Evolutionary conservation across 345 rosid species (phyloP).

Genomic region (Euphorbia lathyris): DNA sequence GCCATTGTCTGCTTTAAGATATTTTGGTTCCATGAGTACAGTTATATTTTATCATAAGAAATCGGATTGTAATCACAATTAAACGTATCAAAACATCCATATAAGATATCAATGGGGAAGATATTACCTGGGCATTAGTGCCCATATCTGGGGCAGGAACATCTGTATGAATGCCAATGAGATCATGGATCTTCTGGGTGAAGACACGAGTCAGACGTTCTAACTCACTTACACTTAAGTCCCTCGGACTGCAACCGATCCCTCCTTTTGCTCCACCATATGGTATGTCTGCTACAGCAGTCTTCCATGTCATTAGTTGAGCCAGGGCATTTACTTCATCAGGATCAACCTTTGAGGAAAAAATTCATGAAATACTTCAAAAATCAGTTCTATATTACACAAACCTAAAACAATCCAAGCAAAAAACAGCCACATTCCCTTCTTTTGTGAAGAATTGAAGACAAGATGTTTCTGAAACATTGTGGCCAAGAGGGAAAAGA

Average conservation of each 20-base stretch:
- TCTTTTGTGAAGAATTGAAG: neutral
- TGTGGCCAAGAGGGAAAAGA: too few species aligned
- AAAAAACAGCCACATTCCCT: neutral
- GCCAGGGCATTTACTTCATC: slow-evolving; percentile 98
- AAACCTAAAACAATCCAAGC: neutral
- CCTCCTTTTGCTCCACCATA: slow-evolving; percentile 99
- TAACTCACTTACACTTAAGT: slow-evolving; percentile 61
- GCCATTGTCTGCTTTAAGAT: slow-evolving; percentile 73
- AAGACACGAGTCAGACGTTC: slow-evolving; percentile 94
- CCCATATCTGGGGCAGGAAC: slow-evolving; percentile 99
- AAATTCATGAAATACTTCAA: slow-evolving; percentile 1
- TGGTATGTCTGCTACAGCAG: slow-evolving; percentile 92
- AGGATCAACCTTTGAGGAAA: slow-evolving; percentile 65
- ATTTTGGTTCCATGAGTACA: neutral
- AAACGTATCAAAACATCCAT: neutral
- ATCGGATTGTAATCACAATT: neutral
- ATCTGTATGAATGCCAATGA: slow-evolving; percentile 82
- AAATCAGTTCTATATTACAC: neutral
- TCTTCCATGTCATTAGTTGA: slow-evolving; percentile 98
- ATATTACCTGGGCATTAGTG: slow-evolving; percentile 70
- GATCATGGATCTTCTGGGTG: slow-evolving; percentile 97
- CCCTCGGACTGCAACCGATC: slow-evolving; percentile 75
- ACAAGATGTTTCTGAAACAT: neutral
- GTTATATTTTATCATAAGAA: neutral
- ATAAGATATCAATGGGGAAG: neutral